Percentiles rank a stretch among this genome's conserved stretches.
Conservation (phyloP, 2,329 filamentous ascomycete genomes). For the Ophiostoma himal-ulmi region DNA sequence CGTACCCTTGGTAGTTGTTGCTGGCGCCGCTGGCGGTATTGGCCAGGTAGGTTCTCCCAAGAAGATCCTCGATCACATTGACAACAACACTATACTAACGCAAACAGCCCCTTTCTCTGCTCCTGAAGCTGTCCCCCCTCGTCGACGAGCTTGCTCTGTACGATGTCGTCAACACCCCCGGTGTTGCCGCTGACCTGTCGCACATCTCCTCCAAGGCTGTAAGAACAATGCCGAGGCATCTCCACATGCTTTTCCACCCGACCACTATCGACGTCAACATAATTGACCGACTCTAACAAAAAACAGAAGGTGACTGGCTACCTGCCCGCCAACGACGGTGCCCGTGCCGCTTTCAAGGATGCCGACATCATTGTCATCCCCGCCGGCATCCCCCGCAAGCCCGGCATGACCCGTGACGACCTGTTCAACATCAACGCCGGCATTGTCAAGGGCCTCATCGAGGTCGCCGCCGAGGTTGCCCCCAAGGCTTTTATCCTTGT, state of each 20-base stretch:
- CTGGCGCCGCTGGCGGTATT: slow-evolving; percentile 96
- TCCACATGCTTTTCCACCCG: not conserved
- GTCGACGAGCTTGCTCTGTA: slow-evolving; percentile 92
- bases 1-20: slow-evolving; percentile 55
- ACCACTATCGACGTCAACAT: not conserved
- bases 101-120: slow-evolving; percentile 80
- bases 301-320: slow-evolving; percentile 75
- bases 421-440: slow-evolving; percentile 99
- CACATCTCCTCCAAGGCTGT: slow-evolving; percentile 91
- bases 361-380: slow-evolving; percentile 96
- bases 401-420: slow-evolving; percentile 98
- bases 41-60: slow-evolving; percentile 66
- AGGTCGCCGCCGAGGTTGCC: slow-evolving; percentile 77
- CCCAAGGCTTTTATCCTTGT: slow-evolving; percentile 93
- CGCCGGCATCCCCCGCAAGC: slow-evolving; percentile 96
- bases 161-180: slow-evolving; percentile 98
- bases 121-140: slow-evolving; percentile 84
- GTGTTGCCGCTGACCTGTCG: slow-evolving; percentile 91
- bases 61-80: not conserved
- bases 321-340: slow-evolving; percentile 77
- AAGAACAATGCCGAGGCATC: slow-evolving; percentile 30
- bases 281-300: not conserved
- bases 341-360: slow-evolving; percentile 83
- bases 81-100: not conserved
- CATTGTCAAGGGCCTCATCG: slow-evolving; percentile 90